phyloP scores from a whole-genome alignment of 2,329 filamentous ascomycete species.

The Neofusicoccum parvum region DNA sequence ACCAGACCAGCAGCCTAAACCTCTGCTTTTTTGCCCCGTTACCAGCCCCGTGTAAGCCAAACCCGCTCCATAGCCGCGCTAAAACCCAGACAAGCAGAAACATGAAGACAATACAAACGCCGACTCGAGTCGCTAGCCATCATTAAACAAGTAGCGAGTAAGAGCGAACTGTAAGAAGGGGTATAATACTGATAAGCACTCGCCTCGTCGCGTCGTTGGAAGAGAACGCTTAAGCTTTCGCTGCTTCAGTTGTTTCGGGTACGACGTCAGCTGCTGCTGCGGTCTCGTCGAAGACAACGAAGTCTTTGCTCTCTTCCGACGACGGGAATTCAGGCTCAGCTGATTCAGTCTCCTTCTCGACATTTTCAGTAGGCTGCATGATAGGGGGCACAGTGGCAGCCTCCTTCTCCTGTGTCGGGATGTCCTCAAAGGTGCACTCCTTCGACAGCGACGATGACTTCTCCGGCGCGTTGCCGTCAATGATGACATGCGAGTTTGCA shows the following conservation, averaged over 20 bases:
- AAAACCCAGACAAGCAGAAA: background rate
- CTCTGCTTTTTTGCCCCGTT: slow-evolving; percentile 6
- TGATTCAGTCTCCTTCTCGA: background rate
- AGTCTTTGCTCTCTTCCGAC: slow-evolving; percentile 1
- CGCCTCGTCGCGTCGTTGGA: slow-evolving; percentile 11
- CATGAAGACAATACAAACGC: slow-evolving; percentile 3
- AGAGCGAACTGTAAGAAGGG: slow-evolving; percentile 10
- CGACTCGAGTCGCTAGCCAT: background rate
- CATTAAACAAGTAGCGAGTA: background rate
- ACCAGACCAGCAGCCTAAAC: slow-evolving; percentile 4
- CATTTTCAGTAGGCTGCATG: background rate
- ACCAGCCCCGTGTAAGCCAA: background rate
- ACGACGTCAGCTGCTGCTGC: background rate
- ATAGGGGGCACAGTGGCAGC: background rate
- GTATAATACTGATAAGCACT: slow-evolving; percentile 20
- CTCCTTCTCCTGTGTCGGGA: background rate
- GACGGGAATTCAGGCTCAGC: background rate
- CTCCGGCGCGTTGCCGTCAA: slow-evolving; percentile 36
- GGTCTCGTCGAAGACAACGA: slow-evolving; percentile 12
- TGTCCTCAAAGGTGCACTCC: slow-evolving; percentile 33
- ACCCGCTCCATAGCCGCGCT: background rate
- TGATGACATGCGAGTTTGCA: slow-evolving; percentile 37
- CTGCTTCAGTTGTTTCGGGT: background rate
- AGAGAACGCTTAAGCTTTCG: background rate
- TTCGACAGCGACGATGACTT: slow-evolving; percentile 38